Evolutionary conservation across 1,139 yeast species (phyloP).

Genomic region (Candida tropicalis): DNA sequence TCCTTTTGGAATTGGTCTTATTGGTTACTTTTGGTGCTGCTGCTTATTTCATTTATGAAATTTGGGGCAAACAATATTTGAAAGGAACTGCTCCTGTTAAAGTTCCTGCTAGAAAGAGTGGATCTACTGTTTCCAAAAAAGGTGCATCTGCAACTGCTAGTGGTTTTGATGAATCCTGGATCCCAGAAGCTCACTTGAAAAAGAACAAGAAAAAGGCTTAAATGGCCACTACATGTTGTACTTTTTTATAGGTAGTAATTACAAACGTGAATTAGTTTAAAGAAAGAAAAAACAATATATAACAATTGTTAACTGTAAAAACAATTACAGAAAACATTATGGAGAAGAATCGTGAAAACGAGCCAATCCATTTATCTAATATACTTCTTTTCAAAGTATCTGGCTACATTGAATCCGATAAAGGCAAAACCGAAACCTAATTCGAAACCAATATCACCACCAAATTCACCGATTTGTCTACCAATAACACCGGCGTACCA

Average conservation of each 20-base stretch:
- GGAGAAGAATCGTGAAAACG: too few species aligned
- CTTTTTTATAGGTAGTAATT: too few species aligned
- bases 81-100: constrained; percentile 40
- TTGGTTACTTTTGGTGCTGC: constrained; percentile 51
- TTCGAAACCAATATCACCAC: constrained; percentile 91
- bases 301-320: too few species aligned
- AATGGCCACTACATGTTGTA: too few species aligned
- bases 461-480: constrained; percentile 58
- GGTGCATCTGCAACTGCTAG: constrained; percentile 34
- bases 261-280: too few species aligned
- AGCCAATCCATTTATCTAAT: constrained; percentile 40
- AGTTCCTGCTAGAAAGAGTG: constrained; percentile 18
- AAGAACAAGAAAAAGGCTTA: constrained; percentile 33
- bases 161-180: constrained; percentile 34
- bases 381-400: constrained; percentile 75
- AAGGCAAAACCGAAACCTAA: constrained; percentile 72
- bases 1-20: constrained; percentile 62
- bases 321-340: too few species aligned
- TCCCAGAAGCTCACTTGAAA: constrained; percentile 38
- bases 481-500: constrained; percentile 82
- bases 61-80: constrained; percentile 48
- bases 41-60: constrained; percentile 50
- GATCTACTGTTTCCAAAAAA: constrained; percentile 28
- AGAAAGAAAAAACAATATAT: too few species aligned
- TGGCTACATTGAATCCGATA: constrained; percentile 57